These are phyloP conservation scores for Moniliophthora roreri DNA, from an alignment of 1,284 basidiomycete genomes.

Conservation along the genomic window DNA sequence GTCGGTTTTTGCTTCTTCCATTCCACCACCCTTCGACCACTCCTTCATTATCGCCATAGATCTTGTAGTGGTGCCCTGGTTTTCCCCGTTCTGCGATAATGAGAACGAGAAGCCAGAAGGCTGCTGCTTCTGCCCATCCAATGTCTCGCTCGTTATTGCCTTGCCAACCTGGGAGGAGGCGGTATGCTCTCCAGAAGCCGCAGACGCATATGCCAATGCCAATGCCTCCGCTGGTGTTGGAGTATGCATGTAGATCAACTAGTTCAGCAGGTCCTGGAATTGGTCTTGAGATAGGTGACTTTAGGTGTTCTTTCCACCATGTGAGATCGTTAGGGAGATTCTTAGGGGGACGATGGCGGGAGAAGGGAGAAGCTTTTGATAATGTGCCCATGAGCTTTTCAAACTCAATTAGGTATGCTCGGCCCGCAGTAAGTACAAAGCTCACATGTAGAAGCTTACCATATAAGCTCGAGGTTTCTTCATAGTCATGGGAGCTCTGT, in stretches of 20 bases:
- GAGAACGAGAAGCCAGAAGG: slow-evolving; percentile 34
- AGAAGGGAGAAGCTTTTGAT: slow-evolving; percentile 25
- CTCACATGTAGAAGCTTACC: slow-evolving; percentile 33
- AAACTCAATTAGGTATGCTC: slow-evolving; percentile 32
- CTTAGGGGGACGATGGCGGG: slow-evolving; percentile 8
- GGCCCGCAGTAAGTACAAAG: slow-evolving; percentile 26
- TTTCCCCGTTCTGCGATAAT: slow-evolving; percentile 13
- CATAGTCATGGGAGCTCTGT: slow-evolving; percentile 16
- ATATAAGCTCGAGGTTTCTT: slow-evolving; percentile 29
- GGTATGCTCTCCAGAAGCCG: slow-evolving; percentile 34
- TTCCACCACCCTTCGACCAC: slow-evolving; percentile 40
- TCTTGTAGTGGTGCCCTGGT: slow-evolving; percentile 19
- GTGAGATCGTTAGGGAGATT: slow-evolving; percentile 24
- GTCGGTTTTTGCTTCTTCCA: slow-evolving; percentile 29
- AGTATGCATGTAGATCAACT: slow-evolving; percentile 32
- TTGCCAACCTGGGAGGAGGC: slow-evolving; percentile 33
- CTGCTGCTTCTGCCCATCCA: slow-evolving; percentile 34
- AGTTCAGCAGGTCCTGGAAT: slow-evolving; percentile 29
- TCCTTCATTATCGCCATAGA: slow-evolving; percentile 37
- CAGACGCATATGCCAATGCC: slow-evolving; percentile 38
- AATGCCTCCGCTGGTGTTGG: slow-evolving; percentile 41
- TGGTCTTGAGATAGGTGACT: slow-evolving; percentile 12
- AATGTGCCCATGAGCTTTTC: slow-evolving; percentile 25
- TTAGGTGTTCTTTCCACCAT: slow-evolving; percentile 36
- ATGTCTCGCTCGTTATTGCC: slow-evolving; percentile 24